A percentile compares a stretch with the other conserved stretches of the same genome.
phyloP scores from a whole-genome alignment of 768 basidiomycete species.

The Podaxis rugospora region DNA sequence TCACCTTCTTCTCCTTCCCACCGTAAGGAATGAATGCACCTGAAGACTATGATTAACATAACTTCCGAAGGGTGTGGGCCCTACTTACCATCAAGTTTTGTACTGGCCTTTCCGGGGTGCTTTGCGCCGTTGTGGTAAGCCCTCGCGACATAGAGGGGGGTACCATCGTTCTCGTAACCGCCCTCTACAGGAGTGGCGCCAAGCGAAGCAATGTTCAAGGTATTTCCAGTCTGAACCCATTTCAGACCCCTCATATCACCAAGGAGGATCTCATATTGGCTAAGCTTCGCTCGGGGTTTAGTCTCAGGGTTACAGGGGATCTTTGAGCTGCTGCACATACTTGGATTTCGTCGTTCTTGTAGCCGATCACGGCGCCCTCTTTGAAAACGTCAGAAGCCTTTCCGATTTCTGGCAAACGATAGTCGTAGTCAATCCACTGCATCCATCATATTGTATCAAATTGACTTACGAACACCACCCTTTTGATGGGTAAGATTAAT shows the following conservation, averaged over 20 bases:
- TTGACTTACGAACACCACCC: slow-evolving; percentile 51
- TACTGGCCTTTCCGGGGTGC: slow-evolving; percentile 64
- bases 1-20: slow-evolving; percentile 45
- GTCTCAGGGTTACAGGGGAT: slow-evolving; percentile 21
- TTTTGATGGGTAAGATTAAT: slow-evolving; percentile 17
- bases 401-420: slow-evolving; percentile 46
- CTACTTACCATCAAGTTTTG: slow-evolving; percentile 43
- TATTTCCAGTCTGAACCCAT: slow-evolving; percentile 52
- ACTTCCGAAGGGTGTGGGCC: not conserved
- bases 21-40: slow-evolving; percentile 55
- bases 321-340: slow-evolving; percentile 27
- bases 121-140: slow-evolving; percentile 47
- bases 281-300: slow-evolving; percentile 34
- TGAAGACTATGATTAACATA: slow-evolving; percentile 13
- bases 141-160: slow-evolving; percentile 55
- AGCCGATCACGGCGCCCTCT: slow-evolving; percentile 65
- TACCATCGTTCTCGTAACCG: slow-evolving; percentile 60
- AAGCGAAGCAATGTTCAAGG: slow-evolving; percentile 38
- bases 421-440: not conserved
- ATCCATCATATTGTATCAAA: slow-evolving; percentile 5
- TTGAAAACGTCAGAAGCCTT: slow-evolving; percentile 56
- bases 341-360: slow-evolving; percentile 50
- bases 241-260: slow-evolving; percentile 51
- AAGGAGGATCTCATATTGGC: slow-evolving; percentile 66
- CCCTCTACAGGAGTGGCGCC: slow-evolving; percentile 58